Evolutionary conservation across 495 filamentous ascomycete species (phyloP).

Genomic region (Tuber microsphaerosporum): DNA sequence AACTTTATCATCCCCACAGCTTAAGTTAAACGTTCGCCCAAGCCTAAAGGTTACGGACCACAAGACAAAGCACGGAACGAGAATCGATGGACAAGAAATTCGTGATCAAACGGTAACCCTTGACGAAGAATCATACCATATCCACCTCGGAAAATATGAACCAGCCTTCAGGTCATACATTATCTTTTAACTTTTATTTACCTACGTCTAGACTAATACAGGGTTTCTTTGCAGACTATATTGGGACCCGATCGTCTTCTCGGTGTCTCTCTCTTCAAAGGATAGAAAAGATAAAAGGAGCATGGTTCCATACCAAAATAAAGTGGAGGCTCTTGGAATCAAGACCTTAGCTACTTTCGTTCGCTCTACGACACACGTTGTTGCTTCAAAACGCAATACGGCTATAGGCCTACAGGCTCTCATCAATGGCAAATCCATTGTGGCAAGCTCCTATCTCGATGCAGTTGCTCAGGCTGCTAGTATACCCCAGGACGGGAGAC

Average conservation of each 20-base stretch:
- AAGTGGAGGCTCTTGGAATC: conserved; percentile 74
- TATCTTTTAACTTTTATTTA: conserved; percentile 9
- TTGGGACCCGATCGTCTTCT: conserved; percentile 75
- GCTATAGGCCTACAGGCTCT: conserved; percentile 81
- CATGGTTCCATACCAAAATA: conserved; percentile 53
- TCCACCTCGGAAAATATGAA: conserved; percentile 37
- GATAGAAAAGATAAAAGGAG: conserved; percentile 64
- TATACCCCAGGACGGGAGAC: conserved; percentile 45
- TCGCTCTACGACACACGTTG: conserved; percentile 72
- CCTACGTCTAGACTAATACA: conserved; percentile 12
- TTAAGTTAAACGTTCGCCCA: conserved; percentile 57
- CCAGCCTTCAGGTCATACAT: conserved; percentile 45
- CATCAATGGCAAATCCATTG: conserved; percentile 73
- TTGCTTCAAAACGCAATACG: conserved; percentile 83
- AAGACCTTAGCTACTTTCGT: conserved; percentile 72
- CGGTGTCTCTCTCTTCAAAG: conserved; percentile 72
- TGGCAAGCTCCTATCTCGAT: conserved; percentile 66
- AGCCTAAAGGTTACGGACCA: conserved; percentile 60
- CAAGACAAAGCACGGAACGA: conserved; percentile 70
- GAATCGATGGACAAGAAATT: conserved; percentile 63
- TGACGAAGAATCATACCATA: conserved; percentile 24
- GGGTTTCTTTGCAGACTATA: conserved; percentile 8
- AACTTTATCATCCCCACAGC: conserved; percentile 42
- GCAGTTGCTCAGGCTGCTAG: conserved; percentile 63
- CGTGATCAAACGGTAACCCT: conserved; percentile 43